phyloP scores from a whole-genome alignment of 2,329 filamentous ascomycete species.

The Diaporthe citriasiana region DNA sequence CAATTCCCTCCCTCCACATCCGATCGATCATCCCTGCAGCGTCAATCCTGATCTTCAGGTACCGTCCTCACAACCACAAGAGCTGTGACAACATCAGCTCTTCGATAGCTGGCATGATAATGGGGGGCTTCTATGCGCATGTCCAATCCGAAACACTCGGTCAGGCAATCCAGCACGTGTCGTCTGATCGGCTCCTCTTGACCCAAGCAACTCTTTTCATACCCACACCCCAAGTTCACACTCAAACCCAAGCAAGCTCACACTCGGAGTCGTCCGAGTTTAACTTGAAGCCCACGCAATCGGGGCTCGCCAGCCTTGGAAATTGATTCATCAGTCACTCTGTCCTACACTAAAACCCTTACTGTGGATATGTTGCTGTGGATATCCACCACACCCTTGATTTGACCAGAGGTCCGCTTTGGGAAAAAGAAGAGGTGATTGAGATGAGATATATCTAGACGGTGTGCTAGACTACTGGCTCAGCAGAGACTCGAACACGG shows the following conservation, averaged over 20 bases:
- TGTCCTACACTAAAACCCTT: not conserved
- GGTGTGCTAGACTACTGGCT: conserved; percentile 13
- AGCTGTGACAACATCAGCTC: conserved; percentile 10
- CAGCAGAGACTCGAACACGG: conserved; percentile 22
- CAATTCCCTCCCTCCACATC: too few species aligned
- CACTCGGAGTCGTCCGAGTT: conserved; percentile 15
- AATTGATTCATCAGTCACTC: not conserved
- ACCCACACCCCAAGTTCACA: not conserved
- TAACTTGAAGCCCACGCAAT: not conserved
- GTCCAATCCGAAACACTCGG: conserved; percentile 8
- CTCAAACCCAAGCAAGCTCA: not conserved
- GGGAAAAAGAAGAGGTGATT: not conserved
- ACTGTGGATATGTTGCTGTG: too few species aligned
- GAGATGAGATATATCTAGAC: not conserved
- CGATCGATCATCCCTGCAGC: not conserved
- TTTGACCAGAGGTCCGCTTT: not conserved
- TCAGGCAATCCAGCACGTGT: conserved; percentile 23
- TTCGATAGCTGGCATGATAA: not conserved
- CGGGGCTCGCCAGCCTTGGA: not conserved
- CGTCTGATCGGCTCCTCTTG: conserved; percentile 14
- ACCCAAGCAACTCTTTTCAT: not conserved
- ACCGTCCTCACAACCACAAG: not conserved
- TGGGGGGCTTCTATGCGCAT: not conserved
- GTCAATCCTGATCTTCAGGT: conserved; percentile 35
- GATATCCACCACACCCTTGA: not conserved